phyloP scores from a whole-genome alignment of 1,139 yeast species.

The Lodderomyces elongisporus region DNA sequence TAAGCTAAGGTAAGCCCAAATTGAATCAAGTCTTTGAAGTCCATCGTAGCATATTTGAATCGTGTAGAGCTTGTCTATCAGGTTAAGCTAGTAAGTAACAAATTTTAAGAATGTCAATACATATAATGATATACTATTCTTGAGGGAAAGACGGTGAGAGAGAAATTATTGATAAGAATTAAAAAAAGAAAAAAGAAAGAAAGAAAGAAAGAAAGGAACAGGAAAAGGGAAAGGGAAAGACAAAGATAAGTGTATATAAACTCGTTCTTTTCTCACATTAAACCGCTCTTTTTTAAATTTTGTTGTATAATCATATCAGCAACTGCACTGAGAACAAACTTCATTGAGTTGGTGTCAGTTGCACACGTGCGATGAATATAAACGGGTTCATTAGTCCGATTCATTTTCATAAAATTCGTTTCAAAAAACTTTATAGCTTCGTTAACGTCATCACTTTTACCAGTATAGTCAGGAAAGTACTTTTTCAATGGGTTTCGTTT shows the following conservation, averaged over 20 bases:
- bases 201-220: background rate
- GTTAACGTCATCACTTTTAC: conserved; percentile 57
- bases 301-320: conserved; percentile 87
- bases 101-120: too few species aligned
- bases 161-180: background rate
- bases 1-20: conserved; percentile 16
- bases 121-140: too few species aligned
- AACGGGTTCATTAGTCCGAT: conserved; percentile 65
- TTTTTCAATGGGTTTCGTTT: conserved; percentile 56
- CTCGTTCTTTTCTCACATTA: conserved; percentile 42
- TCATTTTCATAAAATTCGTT: conserved; percentile 54
- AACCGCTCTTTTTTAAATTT: conserved; percentile 77
- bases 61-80: too few species aligned
- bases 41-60: too few species aligned
- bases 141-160: too few species aligned
- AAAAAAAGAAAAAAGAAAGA: background rate
- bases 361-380: conserved; percentile 95
- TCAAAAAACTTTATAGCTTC: conserved; percentile 68
- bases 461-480: conserved; percentile 70
- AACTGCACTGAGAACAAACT: conserved; percentile 85
- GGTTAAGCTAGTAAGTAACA: too few species aligned
- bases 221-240: background rate
- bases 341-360: conserved; percentile 84
- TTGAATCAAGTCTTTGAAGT: too few species aligned
- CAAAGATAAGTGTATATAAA: too few species aligned